Base-by-base conservation (phyloP, 139 green algal genomes). In the Chlorella sp. region DNA sequence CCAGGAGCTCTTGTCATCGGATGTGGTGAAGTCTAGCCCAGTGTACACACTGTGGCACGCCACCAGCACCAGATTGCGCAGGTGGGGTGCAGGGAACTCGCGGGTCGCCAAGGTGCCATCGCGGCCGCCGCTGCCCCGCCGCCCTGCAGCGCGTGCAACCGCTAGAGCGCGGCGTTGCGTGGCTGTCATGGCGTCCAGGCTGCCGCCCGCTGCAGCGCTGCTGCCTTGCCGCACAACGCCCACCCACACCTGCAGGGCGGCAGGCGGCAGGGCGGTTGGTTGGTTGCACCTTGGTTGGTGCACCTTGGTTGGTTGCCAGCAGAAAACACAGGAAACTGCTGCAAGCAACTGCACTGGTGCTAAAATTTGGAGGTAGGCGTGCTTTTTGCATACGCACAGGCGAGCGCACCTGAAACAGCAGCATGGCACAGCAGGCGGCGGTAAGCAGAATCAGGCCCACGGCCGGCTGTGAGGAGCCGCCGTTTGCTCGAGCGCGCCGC, bases 1-100 rank as follows among this genome's bases (percentile, higher is more conserved):
- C 94, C 94, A 97, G 2, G 87, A 93, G 1, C 75, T 83, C 38
- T 93, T 78, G 15, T 90, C 87, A 18, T 88, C 80, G 2, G 89
- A 62, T 23, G 92, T 30, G 2, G 51, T 76, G 68, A 89, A 97
- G 79, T 95, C 88, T 6, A 91, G 64, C 1, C 94, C 95, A 36
- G 88, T 95, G 84, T 93, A 97, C 11, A 97, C 94, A 17, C 92
- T 91, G 78, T 97, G 94, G 15, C 95, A 94, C 15, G 94, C 95
- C 4, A 97, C 76, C 76, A 82, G 60, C 76, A 82, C 76, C 38
- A 82, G 28, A 38, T 82, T 82, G 20, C 57, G 56, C 76, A 82
- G 76, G 20, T 82, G 76, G 15, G 76, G 57, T 26, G 76, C 76
- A 4, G 76, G 76, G 57, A 82, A 82, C 18, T 57, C 21, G 25